These are phyloP conservation scores for Phytophthora fragariaefolia DNA, from an alignment of 352 stramenopile species.

Conservation along the genomic window DNA sequence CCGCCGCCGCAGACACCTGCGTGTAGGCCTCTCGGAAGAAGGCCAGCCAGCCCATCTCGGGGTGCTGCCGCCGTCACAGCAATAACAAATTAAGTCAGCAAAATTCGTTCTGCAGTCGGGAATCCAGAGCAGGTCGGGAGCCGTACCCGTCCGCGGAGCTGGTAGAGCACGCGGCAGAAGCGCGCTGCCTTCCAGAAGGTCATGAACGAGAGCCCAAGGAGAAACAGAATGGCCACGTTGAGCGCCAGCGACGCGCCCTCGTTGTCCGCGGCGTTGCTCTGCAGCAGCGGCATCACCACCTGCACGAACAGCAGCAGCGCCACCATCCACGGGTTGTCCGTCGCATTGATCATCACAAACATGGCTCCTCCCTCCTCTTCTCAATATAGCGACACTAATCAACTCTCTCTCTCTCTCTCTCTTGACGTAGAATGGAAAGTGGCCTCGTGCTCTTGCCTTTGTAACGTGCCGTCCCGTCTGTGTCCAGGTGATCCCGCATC, in stretches of 20 bases:
- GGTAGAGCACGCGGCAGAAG: constrained; percentile 63
- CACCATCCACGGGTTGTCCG: constrained; percentile 85
- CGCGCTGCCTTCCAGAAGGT: constrained; percentile 60
- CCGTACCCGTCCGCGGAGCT: constrained; percentile 46
- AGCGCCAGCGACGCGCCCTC: constrained; percentile 60
- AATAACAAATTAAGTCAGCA: not conserved
- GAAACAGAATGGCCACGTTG: constrained; percentile 61
- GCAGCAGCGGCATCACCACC: constrained; percentile 75
- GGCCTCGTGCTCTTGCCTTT: not conserved
- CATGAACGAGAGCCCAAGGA: constrained; percentile 62
- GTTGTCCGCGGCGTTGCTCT: constrained; percentile 65
- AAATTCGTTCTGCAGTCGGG: not conserved
- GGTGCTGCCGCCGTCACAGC: constrained; percentile 36
- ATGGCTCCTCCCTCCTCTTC: constrained; percentile 38
- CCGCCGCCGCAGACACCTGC: constrained; percentile 42
- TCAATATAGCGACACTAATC: too few relatives aligned
- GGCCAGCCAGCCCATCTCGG: constrained; percentile 61
- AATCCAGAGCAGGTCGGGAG: not conserved
- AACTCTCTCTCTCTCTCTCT: too few relatives aligned
- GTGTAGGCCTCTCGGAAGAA: constrained; percentile 66
- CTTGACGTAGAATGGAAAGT: constrained; percentile 15
- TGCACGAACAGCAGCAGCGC: constrained; percentile 80
- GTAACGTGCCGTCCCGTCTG: constrained; percentile 4
- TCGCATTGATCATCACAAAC: constrained; percentile 83
- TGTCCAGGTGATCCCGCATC: constrained; percentile 20